Evolutionary conservation across 2,329 filamentous ascomycete species (phyloP), one percentile per base, ranked within the genome.

Genomic region (Pleoardoris graminearum): DNA sequence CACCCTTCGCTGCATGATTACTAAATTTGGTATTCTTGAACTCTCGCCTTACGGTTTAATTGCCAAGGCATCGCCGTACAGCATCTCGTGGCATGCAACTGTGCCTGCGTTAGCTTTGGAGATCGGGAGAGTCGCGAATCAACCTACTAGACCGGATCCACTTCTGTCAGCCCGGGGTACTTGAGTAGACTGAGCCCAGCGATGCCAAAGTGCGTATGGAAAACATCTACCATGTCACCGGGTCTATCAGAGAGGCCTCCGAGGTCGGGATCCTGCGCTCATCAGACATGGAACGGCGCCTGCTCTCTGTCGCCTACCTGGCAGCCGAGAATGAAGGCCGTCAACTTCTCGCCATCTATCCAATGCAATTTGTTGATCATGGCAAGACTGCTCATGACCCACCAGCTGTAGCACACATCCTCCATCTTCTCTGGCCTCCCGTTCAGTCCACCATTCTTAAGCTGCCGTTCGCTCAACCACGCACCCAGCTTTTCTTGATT

Each of bases 371-470:
- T 86, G 48, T 83, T 86, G 61, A 99, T 89, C 82, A 97, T 97
- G 39, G 89, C 87, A 61, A 99, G 77, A 71, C 92, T 96, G 69
- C 90, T 93, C 68, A 93, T 78, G 38, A 97, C 94, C 94, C 94
- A 99, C 94, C 94, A 99, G 72, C 91, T 96, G 76, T 99, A 99
- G 77, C 94, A 99, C 12, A 96, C 93, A 72, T 99, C 94, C 71
- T 96, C 93, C 57, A 89, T 78, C 79, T 99, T 99, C 76, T 97
- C 94, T 0, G 94, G 94, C 43, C 94, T 83, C 2, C 94, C 94
- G 70, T 99, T 99, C 45, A 99, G 78, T 0, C 94, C 94, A 25
- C 94, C 94, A 42, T 87, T 87, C 8, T 90, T 83, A 23, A 96
- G 80, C 72, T 99, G 94, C 57, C 94, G 84, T 75, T 99, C 94